Conservation (phyloP, 345 rosid species). For the Eucalyptus viminalis region DNA sequence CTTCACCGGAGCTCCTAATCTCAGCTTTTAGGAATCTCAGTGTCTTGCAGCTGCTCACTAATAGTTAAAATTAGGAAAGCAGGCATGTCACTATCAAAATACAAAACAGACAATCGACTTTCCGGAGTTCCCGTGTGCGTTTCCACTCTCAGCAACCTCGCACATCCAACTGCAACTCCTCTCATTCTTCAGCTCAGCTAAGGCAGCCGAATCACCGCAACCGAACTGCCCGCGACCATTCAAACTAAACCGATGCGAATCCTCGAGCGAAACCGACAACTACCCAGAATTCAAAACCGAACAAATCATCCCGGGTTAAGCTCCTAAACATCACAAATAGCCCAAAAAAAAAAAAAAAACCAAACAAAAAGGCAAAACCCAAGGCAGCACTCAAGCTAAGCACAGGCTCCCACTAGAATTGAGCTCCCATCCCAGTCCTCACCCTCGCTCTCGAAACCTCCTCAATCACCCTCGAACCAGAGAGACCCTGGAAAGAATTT, state of each 20-base stretch:
- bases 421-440: neutral
- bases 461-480: neutral
- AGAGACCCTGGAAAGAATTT: neutral
- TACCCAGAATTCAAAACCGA: neutral
- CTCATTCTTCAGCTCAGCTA: neutral
- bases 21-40: neutral
- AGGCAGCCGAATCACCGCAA: neutral
- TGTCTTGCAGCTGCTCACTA: neutral
- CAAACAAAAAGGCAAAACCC: neutral
- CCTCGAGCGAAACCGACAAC: neutral
- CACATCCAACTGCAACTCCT: neutral
- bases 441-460: neutral
- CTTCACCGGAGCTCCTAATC: neutral
- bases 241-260: neutral
- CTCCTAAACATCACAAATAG: neutral
- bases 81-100: neutral
- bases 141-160: neutral
- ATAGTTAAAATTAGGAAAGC: neutral
- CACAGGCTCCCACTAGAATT: neutral
- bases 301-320: neutral
- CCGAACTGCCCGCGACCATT: neutral
- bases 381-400: neutral
- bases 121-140: neutral
- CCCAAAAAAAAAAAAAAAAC: neutral
- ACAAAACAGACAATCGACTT: neutral